Conservation (phyloP, 2,329 filamentous ascomycete genomes). For the Fusarium concolor region DNA sequence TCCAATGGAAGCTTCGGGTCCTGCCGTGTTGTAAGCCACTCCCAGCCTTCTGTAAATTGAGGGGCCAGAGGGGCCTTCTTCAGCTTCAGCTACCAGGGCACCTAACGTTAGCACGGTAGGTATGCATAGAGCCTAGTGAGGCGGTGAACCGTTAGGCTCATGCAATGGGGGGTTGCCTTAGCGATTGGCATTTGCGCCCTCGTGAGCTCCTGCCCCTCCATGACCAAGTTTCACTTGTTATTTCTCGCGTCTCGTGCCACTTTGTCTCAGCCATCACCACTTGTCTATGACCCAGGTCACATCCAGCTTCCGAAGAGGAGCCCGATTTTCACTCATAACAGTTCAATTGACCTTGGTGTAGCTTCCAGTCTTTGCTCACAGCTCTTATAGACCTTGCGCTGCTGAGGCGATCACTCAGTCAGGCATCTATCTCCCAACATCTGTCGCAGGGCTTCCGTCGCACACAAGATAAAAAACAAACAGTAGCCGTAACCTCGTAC, state of each 20-base stretch:
- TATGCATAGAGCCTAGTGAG: constrained; percentile 4
- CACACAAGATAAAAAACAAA: not conserved
- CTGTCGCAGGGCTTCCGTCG: not conserved
- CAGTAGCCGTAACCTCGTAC: not conserved
- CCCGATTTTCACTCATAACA: not conserved
- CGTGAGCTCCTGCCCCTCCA: constrained; percentile 36
- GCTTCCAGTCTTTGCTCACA: constrained; percentile 4
- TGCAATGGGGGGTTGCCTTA: constrained; percentile 26
- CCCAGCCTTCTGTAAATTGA: constrained; percentile 19
- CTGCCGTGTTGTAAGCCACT: constrained; percentile 15
- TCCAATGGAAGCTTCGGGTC: constrained; percentile 16
- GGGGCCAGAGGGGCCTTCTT: not conserved
- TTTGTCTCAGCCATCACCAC: constrained; percentile 17
- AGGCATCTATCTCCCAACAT: not conserved
- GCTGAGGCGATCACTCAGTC: not conserved
- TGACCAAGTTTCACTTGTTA: constrained; percentile 16
- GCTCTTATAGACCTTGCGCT: constrained; percentile 6
- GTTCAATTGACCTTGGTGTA: not conserved
- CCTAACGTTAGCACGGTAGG: constrained; percentile 6
- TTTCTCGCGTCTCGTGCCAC: constrained; percentile 29
- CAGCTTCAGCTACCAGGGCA: constrained; percentile 5
- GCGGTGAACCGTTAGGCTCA: constrained; percentile 27
- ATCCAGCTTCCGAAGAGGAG: constrained; percentile 1
- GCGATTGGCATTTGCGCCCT: constrained; percentile 36
- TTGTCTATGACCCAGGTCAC: constrained; percentile 5